Evolutionary conservation across 352 stramenopile genomes (phyloP), one percentile per base, ranked within the genome.

Genomic region (Pythium monospermum): DNA sequence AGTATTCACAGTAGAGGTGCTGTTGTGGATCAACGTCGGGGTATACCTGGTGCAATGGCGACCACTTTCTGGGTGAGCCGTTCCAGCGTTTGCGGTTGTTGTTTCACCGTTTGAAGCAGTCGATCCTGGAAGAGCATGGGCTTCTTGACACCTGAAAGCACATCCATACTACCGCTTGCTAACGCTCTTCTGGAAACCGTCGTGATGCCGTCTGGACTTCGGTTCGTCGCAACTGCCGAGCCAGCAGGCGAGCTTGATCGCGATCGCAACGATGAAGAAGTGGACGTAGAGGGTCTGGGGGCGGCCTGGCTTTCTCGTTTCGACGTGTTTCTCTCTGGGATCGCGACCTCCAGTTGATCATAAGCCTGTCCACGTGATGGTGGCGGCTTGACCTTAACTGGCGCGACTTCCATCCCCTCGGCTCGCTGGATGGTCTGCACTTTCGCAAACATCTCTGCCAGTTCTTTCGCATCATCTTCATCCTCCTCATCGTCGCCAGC

Each of bases 381-480:
- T 22, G 38, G 44, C 8, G 27, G 51, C 25, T 59, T 58, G 8
- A 47, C 21, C 3, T 44, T 6, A 1, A 54, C 22, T 8, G 50
- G 45, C n/a, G 53, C 41, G n/a, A 61, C 47, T n/a, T 57, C 6
- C 21, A 66, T 53, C 1, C 61, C 64, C 43, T 85, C 68, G 1
- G 58, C 49, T 35, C 79, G 64, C 36, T 87, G 76, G 35, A 91
- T 78, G 3, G 54, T 85, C 38, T 85, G 60, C 8, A 87, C 73
- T 53, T 87, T 91, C 32, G 80, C 74, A 25, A 91, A 73, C 76
- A 88, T 87, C 19, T 73, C 72, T 7, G 77, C 73, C 4, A 88
- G 63, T 36, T 89, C 76, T 15, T 57, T 68, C n/a, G 72, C 74
- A 25, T 83, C 68, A 30, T 73, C 72, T 16, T 80, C 61, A 19